A percentile compares a stretch with the other conserved stretches of the same genome.
Conservation (phyloP, 176 grass and related monocot genomes). For the Triticum urartu region DNA sequence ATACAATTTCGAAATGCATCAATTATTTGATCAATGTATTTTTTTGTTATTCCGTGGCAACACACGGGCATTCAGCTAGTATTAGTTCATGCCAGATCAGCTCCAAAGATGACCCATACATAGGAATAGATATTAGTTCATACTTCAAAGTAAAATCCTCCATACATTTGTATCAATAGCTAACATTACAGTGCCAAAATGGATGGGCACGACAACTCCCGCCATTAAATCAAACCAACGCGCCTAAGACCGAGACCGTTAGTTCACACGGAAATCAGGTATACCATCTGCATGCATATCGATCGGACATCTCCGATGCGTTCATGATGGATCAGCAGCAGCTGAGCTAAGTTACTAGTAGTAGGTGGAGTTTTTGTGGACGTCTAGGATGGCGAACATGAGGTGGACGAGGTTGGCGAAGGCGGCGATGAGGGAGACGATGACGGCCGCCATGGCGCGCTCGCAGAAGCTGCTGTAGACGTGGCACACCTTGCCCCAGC, state of each 20-base stretch:
- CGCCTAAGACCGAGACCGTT: not conserved
- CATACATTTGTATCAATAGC: no score
- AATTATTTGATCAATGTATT: no score
- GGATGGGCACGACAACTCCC: no score
- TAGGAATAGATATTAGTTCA: no score
- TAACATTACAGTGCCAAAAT: no score
- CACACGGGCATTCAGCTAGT: no score
- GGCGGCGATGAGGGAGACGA: constrained; percentile 44
- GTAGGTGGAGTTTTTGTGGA: constrained; percentile 65
- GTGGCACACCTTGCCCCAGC: constrained; percentile 64
- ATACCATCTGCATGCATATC: not conserved
- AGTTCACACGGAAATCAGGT: not conserved
- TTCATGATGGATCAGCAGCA: no score
- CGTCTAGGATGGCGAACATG: constrained; percentile 51
- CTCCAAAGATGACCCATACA: no score
- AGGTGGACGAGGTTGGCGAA: constrained; percentile 56
- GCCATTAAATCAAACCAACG: not conserved
- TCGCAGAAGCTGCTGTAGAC: constrained; percentile 57
- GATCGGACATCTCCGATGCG: not conserved
- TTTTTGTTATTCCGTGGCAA: no score
- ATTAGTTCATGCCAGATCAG: no score
- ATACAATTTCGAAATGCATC: no score
- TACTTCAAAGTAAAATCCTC: no score
- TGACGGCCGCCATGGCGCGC: constrained; percentile 46
- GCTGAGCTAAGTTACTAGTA: not conserved